A percentile compares a stretch with the other conserved stretches of the same genome.
Conservation (phyloP, 2,329 filamentous ascomycete genomes). For the Eurotiales sp. region DNA sequence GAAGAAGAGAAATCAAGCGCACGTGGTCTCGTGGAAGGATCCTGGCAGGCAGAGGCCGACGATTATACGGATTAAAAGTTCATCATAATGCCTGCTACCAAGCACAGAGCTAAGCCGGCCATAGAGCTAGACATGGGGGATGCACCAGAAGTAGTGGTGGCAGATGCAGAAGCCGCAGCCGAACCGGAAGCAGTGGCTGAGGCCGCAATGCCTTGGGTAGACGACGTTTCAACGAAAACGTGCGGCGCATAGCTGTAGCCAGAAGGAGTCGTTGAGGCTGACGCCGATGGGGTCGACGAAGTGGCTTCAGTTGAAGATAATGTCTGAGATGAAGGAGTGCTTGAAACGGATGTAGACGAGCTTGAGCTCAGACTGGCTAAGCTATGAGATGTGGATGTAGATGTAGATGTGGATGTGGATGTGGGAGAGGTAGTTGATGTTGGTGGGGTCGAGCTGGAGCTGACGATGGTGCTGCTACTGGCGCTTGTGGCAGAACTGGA, state of each 20-base stretch:
- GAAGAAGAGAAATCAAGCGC: conserved; percentile 3
- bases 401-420: conserved; percentile 14
- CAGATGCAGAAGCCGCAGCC: not conserved
- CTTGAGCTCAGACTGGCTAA: conserved; percentile 18
- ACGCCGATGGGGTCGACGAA: conserved; percentile 4
- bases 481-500: conserved; percentile 1
- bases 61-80: conserved; percentile 3
- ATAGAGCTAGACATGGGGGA: conserved; percentile 12
- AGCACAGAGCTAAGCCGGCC: conserved; percentile 8
- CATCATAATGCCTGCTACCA: conserved; percentile 15
- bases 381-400: conserved; percentile 16
- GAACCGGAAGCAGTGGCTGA: conserved; percentile 3
- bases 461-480: conserved; percentile 17
- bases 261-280: conserved; percentile 15
- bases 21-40: conserved; percentile 14
- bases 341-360: conserved; percentile 18
- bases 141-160: conserved; percentile 11
- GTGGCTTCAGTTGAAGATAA: conserved; percentile 7
- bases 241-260: conserved; percentile 29
- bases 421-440: conserved; percentile 16
- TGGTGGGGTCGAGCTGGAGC: conserved; percentile 10
- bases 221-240: conserved; percentile 21
- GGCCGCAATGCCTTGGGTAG: not conserved
- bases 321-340: not conserved
- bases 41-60: conserved; percentile 2